Conservation (phyloP, 768 basidiomycete species). For the Tulasnella sp. region DNA sequence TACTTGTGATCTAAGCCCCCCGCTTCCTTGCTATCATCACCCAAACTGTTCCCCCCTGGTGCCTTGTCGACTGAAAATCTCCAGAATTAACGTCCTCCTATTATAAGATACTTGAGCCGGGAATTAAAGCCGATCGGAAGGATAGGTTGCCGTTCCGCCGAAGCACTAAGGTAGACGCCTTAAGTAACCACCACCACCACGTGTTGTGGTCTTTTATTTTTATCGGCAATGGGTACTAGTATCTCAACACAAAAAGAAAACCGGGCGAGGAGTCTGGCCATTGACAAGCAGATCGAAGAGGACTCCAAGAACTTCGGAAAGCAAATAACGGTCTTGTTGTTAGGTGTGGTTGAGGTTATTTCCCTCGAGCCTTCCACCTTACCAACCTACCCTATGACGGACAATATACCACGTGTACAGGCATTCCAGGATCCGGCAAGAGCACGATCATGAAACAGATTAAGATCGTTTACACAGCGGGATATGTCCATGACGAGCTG, state of each 20-base stretch:
- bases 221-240: slow-evolving; percentile 22
- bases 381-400: not conserved
- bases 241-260: slow-evolving; percentile 25
- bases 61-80: too few species aligned
- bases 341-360: slow-evolving; percentile 42
- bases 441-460: slow-evolving; percentile 97
- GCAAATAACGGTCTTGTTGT: slow-evolving; percentile 46
- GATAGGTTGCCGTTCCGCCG: too few species aligned
- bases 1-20: too few species aligned
- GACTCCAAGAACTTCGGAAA: slow-evolving; percentile 42
- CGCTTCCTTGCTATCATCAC: too few species aligned
- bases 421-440: slow-evolving; percentile 93
- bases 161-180: too few species aligned
- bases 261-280: slow-evolving; percentile 26
- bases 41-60: too few species aligned
- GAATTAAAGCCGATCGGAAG: too few species aligned
- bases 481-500: slow-evolving; percentile 76
- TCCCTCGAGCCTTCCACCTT: not conserved
- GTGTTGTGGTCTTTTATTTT: not conserved
- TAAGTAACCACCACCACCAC: not conserved
- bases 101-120: too few species aligned
- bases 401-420: slow-evolving; percentile 39
- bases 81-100: too few species aligned
- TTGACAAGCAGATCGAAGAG: slow-evolving; percentile 40
- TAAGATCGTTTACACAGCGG: slow-evolving; percentile 88